These are phyloP conservation scores for Fusarium odoratissimum DNA, from an alignment of 2,329 filamentous ascomycete genomes.

Conservation along the genomic window DNA sequence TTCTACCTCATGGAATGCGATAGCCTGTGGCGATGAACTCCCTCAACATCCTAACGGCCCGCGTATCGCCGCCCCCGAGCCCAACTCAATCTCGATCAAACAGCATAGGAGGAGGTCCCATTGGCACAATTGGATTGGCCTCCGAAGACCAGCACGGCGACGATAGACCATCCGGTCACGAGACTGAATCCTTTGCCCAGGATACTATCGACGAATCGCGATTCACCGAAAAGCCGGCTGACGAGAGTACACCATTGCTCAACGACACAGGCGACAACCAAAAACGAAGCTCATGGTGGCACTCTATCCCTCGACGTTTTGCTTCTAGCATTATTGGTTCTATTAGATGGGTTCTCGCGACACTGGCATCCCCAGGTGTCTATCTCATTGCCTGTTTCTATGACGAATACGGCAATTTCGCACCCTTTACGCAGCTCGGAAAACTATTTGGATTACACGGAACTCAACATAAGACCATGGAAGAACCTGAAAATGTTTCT, in stretches of 20 bases:
- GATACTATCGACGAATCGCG: conserved; percentile 51
- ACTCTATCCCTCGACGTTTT: conserved; percentile 74
- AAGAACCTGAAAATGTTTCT: conserved; percentile 40
- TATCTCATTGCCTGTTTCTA: conserved; percentile 88
- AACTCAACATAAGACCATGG: conserved; percentile 57
- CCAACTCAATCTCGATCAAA: conserved; percentile 69
- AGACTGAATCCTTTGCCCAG: conserved; percentile 51
- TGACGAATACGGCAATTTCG: conserved; percentile 82
- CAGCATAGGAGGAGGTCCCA: conserved; percentile 66
- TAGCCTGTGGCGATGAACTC: conserved; percentile 86
- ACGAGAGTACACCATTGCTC: conserved; percentile 76
- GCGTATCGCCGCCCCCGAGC: conserved; percentile 74
- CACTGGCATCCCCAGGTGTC: conserved; percentile 81
- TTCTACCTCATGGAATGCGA: conserved; percentile 65
- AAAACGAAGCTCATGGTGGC: conserved; percentile 61
- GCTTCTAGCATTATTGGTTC: conserved; percentile 79
- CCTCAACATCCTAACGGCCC: conserved; percentile 90
- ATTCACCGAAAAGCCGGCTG: conserved; percentile 53
- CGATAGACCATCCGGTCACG: conserved; percentile 51
- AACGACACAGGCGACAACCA: conserved; percentile 50
- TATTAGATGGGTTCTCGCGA: conserved; percentile 81
- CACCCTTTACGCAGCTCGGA: conserved; percentile 78
- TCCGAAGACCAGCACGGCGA: conserved; percentile 50
- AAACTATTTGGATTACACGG: conserved; percentile 67
- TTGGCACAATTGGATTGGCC: conserved; percentile 58